Evolutionary conservation across 352 stramenopile species (phyloP).

Genomic region (Phytophthora cactorum): DNA sequence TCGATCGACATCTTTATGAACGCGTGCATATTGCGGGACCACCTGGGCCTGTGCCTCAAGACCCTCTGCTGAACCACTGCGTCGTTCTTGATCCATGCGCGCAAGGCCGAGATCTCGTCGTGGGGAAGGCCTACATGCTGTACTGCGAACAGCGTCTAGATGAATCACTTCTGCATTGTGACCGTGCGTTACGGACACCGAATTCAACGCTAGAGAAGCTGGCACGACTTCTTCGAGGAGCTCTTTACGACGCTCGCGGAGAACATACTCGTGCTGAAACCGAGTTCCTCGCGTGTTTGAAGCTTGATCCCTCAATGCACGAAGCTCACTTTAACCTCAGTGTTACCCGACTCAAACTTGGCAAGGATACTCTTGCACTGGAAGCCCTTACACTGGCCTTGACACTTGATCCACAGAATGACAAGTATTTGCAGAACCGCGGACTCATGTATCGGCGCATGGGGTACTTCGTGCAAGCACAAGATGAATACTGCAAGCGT

Average conservation of each 20-base stretch:
- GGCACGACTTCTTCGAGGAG: constrained; percentile 59
- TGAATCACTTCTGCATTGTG: constrained; percentile 58
- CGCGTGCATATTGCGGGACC: constrained; percentile 44
- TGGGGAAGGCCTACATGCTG: constrained; percentile 62
- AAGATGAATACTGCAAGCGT: constrained; percentile 60
- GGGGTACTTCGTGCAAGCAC: constrained; percentile 50
- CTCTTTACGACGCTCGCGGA: constrained; percentile 60
- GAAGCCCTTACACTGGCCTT: constrained; percentile 48
- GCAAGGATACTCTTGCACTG: constrained; percentile 48
- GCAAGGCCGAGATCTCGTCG: constrained; percentile 45
- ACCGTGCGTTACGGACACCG: constrained; percentile 57
- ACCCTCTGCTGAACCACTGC: constrained; percentile 71
- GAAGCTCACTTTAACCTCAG: constrained; percentile 73
- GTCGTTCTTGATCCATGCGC: constrained; percentile 63
- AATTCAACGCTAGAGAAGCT: constrained; percentile 68
- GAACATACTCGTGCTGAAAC: constrained; percentile 50
- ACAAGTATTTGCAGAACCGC: constrained; percentile 59
- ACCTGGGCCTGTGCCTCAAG: constrained; percentile 56
- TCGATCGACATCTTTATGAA: constrained; percentile 67
- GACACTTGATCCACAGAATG: constrained; percentile 43
- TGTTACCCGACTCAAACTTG: constrained; percentile 55
- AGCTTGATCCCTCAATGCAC: constrained; percentile 59
- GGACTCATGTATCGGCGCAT: constrained; percentile 65
- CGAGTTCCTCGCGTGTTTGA: constrained; percentile 50
- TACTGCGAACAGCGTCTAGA: constrained; percentile 66